These are phyloP conservation scores for Lactarius vividus DNA, from an alignment of 768 basidiomycete species.

Conservation along the genomic window DNA sequence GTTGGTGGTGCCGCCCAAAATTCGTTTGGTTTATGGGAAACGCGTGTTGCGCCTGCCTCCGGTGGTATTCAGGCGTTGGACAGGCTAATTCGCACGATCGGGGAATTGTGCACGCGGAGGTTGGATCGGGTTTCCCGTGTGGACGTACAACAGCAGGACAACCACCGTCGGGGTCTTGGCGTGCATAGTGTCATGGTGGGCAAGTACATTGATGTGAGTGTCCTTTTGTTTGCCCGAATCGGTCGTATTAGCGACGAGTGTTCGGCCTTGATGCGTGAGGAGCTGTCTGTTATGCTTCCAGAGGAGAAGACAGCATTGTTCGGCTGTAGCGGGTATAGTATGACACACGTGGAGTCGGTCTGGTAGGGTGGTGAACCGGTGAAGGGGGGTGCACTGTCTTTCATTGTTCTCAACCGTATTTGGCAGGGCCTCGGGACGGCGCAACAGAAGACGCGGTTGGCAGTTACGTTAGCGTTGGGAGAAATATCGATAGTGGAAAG, in stretches of 20 bases:
- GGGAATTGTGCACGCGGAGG: conserved; percentile 19
- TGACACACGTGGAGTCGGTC: conserved; percentile 12
- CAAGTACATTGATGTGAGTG: conserved; percentile 27
- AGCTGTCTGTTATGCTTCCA: conserved; percentile 7
- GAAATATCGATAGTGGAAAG: conserved; percentile 27
- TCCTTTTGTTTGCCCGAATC: conserved; percentile 21
- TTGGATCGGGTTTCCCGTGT: conserved; percentile 25
- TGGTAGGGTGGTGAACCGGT: background rate
- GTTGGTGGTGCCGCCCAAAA: conserved; percentile 5
- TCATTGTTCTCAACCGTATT: conserved; percentile 26
- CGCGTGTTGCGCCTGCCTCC: conserved; percentile 21
- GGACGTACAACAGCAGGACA: conserved; percentile 14
- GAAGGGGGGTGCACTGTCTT: conserved; percentile 4
- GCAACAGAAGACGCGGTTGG: conserved; percentile 19
- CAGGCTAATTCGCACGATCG: conserved; percentile 22
- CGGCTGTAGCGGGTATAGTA: conserved; percentile 8
- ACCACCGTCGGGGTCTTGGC: conserved; percentile 8
- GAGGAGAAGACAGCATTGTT: background rate
- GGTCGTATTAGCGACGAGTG: conserved; percentile 13
- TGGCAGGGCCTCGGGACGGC: conserved; percentile 19
- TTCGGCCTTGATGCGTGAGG: conserved; percentile 8
- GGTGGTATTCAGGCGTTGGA: conserved; percentile 18
- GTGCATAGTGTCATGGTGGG: conserved; percentile 20
- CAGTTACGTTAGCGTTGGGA: conserved; percentile 24
- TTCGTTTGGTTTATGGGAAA: conserved; percentile 17